Base-by-base conservation (phyloP, 1,284 basidiomycete genomes). In the Austroboletus rostrupii region DNA sequence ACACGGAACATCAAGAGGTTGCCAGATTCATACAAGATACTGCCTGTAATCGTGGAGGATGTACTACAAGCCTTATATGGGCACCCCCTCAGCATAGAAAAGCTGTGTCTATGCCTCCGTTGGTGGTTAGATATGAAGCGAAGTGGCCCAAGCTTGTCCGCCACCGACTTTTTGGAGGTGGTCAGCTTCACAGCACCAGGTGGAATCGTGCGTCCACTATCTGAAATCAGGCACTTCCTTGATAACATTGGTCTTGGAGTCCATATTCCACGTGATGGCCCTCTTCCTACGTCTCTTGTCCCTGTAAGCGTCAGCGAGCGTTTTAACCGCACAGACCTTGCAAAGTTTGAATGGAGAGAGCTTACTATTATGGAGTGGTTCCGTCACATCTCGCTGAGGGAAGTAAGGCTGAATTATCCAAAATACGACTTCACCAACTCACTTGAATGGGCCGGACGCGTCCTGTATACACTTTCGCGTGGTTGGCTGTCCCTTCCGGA, bases 291-390 rank as follows among this genome's bases (percentile, higher is more conserved):
- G 1, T 77, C 87, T 55, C 81, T 92, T 9, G 72, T 98, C 0
- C 89, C 92, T 0, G 73, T 83, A 51, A 70, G 66, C 9, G 68
- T 92, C 44, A 84, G 82, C 56, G 81, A 78, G 54, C 68, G 77
- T 7, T 79, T 93, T 52, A 66, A 76, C 28, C 68, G 77, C 0
- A 70, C 72, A 0, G 72, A 78, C 14, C 76, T 97, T 0, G 62
- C 68, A 7, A 73, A 76, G 0, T 85, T 97, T 55, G 82, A 80
- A 7, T 97, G 92, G 88, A 73, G 70, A 21, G 92, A 96, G 65
- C 74, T 99, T 14, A 77, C 79, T 0, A 64, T 94, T 8, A 55
- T 78, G 0, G 81, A 87, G 31, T 98, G 94, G 89, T 59, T 94
- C 41, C 68, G 67, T 9, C 79, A 87, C 65, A 69, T 96, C 35